Percentiles rank a stretch among this genome's conserved stretches.
These are phyloP conservation scores for Tillandsia fasciculata DNA, from an alignment of 176 grass and related monocot species.

Conservation along the genomic window DNA sequence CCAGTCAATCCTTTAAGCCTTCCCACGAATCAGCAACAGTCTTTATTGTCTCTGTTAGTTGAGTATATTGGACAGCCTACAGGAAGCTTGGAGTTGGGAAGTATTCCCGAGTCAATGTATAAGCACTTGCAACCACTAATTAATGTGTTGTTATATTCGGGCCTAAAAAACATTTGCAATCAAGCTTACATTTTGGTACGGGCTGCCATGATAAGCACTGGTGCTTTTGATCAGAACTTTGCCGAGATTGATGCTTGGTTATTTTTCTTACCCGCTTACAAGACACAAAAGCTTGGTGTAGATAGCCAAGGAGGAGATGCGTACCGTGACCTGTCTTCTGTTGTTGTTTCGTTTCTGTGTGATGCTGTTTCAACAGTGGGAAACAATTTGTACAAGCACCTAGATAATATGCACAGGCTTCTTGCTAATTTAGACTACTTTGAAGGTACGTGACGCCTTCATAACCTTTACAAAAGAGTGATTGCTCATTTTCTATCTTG, in stretches of 20 bases:
- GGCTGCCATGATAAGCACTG: slow-evolving; percentile 70
- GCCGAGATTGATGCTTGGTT: slow-evolving; percentile 82
- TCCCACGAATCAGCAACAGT: slow-evolving; percentile 56
- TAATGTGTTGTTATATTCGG: slow-evolving; percentile 54
- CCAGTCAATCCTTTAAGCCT: slow-evolving; percentile 51
- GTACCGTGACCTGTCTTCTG: slow-evolving; percentile 46
- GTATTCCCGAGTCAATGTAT: slow-evolving; percentile 74
- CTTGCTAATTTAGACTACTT: slow-evolving; percentile 38
- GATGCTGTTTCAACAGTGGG: slow-evolving; percentile 81
- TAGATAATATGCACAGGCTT: slow-evolving; percentile 58
- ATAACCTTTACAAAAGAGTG: neutral
- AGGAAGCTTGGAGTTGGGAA: slow-evolving; percentile 30
- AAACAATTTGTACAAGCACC: slow-evolving; percentile 82
- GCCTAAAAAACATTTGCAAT: slow-evolving; percentile 39
- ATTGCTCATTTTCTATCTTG: neutral
- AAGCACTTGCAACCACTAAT: slow-evolving; percentile 70
- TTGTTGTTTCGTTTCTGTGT: slow-evolving; percentile 79
- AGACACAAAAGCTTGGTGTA: slow-evolving; percentile 12
- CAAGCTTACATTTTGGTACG: slow-evolving; percentile 64
- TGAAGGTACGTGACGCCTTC: slow-evolving; percentile 43
- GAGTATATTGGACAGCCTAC: slow-evolving; percentile 48
- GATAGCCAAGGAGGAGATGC: slow-evolving; percentile 29
- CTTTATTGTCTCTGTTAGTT: slow-evolving; percentile 56
- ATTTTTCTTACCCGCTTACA: slow-evolving; percentile 59
- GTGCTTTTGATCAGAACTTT: slow-evolving; percentile 65